Conservation (phyloP, 768 basidiomycete species). For the Termitomyces sp. region DNA sequence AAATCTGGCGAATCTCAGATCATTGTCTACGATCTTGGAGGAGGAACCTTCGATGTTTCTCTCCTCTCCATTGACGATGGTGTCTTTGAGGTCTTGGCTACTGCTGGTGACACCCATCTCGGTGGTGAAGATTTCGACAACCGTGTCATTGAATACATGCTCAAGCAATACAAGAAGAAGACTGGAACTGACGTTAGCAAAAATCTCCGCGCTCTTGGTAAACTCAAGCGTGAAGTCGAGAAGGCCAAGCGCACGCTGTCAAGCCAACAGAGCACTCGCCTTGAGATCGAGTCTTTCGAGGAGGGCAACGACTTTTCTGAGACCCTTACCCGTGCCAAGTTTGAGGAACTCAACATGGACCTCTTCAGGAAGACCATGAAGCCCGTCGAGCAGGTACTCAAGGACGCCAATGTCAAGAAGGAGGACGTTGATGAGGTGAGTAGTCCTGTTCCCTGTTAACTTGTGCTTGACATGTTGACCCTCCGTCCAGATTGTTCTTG, state of each 20-base stretch:
- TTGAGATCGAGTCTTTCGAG: constrained; percentile 97
- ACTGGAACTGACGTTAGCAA: constrained; percentile 76
- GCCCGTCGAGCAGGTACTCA: constrained; percentile 97
- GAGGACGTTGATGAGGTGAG: constrained; percentile 87
- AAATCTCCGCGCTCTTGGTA: constrained; percentile 83
- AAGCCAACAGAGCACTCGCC: constrained; percentile 81
- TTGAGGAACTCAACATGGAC: constrained; percentile 98
- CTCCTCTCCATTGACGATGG: constrained; percentile 93
- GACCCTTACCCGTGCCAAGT: constrained; percentile 96
- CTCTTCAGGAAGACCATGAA: constrained; percentile 99
- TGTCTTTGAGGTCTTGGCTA: constrained; percentile 86
- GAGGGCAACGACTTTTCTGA: constrained; percentile 97
- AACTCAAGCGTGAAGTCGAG: constrained; percentile 91
- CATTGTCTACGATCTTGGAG: constrained; percentile 97
- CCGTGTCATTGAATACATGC: constrained; percentile 85
- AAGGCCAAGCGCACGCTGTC: constrained; percentile 94
- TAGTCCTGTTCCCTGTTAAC: background rate
- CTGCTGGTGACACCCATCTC: constrained; percentile 91
- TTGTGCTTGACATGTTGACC: background rate
- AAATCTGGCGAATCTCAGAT: constrained; percentile 92
- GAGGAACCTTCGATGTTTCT: constrained; percentile 98
- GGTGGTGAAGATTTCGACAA: constrained; percentile 97
- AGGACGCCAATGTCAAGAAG: constrained; percentile 98
- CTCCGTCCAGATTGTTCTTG: constrained; percentile 70
- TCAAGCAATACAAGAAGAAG: constrained; percentile 90